phyloP scores from a whole-genome alignment of 306 rosid species.

The Dalbergia oliveri region DNA sequence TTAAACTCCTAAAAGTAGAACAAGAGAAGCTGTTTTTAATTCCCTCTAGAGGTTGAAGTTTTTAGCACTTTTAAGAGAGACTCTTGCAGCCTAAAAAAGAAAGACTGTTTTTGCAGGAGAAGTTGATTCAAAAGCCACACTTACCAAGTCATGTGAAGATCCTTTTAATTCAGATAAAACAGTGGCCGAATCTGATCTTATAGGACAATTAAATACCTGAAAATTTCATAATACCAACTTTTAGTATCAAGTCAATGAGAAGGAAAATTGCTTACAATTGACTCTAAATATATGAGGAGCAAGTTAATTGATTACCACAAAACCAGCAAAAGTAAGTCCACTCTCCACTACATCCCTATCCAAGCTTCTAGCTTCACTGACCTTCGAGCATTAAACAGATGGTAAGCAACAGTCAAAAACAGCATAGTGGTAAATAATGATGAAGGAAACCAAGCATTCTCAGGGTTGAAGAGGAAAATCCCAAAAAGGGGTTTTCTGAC shows the following conservation, averaged over 20 bases:
- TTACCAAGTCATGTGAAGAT: conserved; percentile 98
- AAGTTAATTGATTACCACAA: conserved; percentile 73
- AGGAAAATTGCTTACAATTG: conserved; percentile 14
- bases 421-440: background rate
- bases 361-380: conserved; percentile 98
- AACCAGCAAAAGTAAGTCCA: conserved; percentile 89
- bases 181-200: conserved; percentile 89
- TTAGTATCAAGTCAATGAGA: conserved; percentile 40
- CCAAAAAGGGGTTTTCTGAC: background rate
- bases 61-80: background rate
- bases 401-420: conserved; percentile 42
- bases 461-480: background rate
- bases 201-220: conserved; percentile 98
- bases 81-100: background rate
- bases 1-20: background rate
- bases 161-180: conserved; percentile 82
- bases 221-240: conserved; percentile 46
- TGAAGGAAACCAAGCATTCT: conserved; percentile 29
- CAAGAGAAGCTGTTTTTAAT: background rate
- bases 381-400: conserved; percentile 66
- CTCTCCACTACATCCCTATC: conserved; percentile 96
- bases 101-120: conserved; percentile 27
- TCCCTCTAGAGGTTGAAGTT: conserved; percentile 20
- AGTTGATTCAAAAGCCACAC: conserved; percentile 40
- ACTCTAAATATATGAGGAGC: conserved; percentile 12